These are phyloP conservation scores for Pseudogymnoascus sp. DNA, from an alignment of 2,329 filamentous ascomycete genomes.

Conservation along the genomic window DNA sequence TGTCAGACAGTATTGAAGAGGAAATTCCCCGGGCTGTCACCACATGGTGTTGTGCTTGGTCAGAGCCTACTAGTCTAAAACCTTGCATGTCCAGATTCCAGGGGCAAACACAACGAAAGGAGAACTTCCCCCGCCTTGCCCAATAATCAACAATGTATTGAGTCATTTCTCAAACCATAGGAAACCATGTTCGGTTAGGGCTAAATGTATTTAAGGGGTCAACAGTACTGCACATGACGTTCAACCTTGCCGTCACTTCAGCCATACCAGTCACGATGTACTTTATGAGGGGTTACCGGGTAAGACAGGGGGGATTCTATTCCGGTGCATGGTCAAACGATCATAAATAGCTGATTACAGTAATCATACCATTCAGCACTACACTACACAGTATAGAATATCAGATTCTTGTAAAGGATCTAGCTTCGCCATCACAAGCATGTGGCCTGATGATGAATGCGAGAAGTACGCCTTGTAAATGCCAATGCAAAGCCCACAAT, in stretches of 20 bases:
- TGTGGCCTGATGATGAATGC: constrained; percentile 6
- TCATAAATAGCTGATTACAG: constrained; percentile 1
- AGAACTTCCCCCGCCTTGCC: neutral
- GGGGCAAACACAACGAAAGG: neutral
- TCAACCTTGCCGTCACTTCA: neutral
- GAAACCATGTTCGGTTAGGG: neutral
- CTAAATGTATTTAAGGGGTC: neutral
- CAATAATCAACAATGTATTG: neutral
- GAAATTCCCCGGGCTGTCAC: neutral
- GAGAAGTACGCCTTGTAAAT: constrained; percentile 10
- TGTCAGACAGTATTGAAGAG: neutral
- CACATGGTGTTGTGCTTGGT: neutral
- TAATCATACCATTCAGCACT: neutral
- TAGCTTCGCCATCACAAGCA: constrained; percentile 8
- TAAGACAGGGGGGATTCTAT: neutral
- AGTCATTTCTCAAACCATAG: neutral
- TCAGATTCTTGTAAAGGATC: constrained; percentile 10
- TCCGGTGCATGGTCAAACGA: neutral
- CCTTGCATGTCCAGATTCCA: neutral
- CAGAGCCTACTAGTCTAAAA: neutral
- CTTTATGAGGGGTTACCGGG: neutral
- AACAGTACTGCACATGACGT: neutral
- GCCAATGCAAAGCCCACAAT: constrained; percentile 9
- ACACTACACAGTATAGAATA: constrained; percentile 7
- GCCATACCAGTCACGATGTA: neutral